Evolutionary conservation across 805 yeast species (phyloP).

Genomic region (Torulaspora microellipsoides): DNA sequence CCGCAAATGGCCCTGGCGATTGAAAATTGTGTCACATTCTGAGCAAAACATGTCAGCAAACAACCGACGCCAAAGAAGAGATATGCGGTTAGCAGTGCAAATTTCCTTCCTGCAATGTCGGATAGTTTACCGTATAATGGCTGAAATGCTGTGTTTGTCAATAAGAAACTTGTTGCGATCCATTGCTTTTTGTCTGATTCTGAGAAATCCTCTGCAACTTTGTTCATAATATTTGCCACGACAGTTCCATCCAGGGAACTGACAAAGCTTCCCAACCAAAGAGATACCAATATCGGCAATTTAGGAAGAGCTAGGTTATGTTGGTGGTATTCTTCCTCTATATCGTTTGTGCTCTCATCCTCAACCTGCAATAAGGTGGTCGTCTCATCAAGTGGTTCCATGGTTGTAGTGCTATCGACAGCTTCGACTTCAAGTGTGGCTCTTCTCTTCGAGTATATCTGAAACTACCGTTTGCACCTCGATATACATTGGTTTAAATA

Average conservation of each 20-base stretch:
- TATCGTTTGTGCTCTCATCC: conserved; percentile 7
- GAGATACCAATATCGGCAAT: conserved; percentile 33
- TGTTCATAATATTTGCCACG: conserved; percentile 46
- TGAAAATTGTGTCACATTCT: conserved; percentile 37
- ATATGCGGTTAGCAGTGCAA: conserved; percentile 40
- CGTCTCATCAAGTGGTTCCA: conserved; percentile 22
- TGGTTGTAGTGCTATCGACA: neutral
- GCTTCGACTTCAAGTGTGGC: neutral
- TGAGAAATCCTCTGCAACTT: conserved; percentile 45
- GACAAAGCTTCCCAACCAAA: conserved; percentile 46
- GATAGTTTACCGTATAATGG: conserved; percentile 60
- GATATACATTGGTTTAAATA: no score
- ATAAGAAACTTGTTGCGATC: conserved; percentile 61
- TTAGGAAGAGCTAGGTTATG: conserved; percentile 29
- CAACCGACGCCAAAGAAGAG: conserved; percentile 45
- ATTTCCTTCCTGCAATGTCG: conserved; percentile 51
- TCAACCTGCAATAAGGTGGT: conserved; percentile 13
- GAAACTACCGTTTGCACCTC: neutral
- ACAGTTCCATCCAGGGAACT: conserved; percentile 45
- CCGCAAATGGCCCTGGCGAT: conserved; percentile 72
- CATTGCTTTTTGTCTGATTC: conserved; percentile 50
- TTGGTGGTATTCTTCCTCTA: conserved; percentile 26
- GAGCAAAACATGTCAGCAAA: conserved; percentile 38
- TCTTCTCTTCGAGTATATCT: conserved; percentile 1
- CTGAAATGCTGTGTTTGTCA: conserved; percentile 65